Evolutionary conservation across 2,329 filamentous ascomycete genomes (phyloP), one percentile per base, ranked within the genome.

Genomic region (Calonectria naviculata): DNA sequence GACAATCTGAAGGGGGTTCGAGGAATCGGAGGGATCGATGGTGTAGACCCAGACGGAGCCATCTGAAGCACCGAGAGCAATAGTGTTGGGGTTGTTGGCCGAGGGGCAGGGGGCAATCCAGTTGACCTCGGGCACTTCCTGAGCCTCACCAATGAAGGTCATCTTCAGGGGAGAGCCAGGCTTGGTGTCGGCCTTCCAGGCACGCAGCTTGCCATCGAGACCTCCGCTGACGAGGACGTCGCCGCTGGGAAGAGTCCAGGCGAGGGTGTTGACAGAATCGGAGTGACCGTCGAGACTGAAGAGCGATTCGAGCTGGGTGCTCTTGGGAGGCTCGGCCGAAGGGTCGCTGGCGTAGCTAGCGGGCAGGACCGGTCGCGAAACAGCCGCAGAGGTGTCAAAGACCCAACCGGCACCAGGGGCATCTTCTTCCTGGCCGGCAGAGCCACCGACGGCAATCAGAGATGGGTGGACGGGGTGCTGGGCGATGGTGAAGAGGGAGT

Each of bases 21-120:
- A 84, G 38, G 83, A 49, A 73, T 94, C 91, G 65, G 87, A 87
- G 34, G 89, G 85, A 82, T 95, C 93, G 79, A 98, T 89, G n/a
- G 92, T 92, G 85, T 98, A 98, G 12, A 99, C 93, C 97, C 97
- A 99, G 47, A 98, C 95, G 63, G 93, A 95, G 67, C 97, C 97
- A 81, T 99, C 95, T 41, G 90, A 93, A 38, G 95, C 95, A 68
- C 97, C 97, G 9, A 99, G 86, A 0, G 97, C 97, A 73, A 99
- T 81, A 10, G 94, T 92, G 84, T 98, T 97, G 71, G 93, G 90
- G 80, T 94, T 91, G 7, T 87, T 85, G 15, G 91, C 83, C 72
- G 92, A 87, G 1, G 95, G 95, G 80, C 94, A 97, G 0, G 95
- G 85, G 1, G 87, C 84, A 38, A 98, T 84, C 95, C 96, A 99